A percentile compares a stretch with the other conserved stretches of the same genome.
phyloP scores from a whole-genome alignment of 2,329 filamentous ascomycete genomes.

The Colletotrichum euphorbiae region DNA sequence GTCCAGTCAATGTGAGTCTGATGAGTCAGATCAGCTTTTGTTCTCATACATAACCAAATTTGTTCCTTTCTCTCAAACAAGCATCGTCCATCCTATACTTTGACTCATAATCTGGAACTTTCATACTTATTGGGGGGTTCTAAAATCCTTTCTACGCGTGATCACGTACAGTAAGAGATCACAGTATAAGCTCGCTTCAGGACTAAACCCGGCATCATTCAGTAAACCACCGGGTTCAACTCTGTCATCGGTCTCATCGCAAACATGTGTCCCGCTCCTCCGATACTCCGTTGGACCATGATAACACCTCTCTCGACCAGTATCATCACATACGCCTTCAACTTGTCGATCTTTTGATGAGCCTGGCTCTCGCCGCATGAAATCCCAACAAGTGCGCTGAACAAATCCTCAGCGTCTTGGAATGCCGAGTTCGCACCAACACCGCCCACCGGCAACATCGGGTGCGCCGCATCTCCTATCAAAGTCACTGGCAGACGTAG shows the following conservation, averaged over 20 bases:
- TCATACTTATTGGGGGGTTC: too few relatives aligned
- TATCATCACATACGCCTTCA: constrained; percentile 12
- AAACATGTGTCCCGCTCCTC: constrained; percentile 17
- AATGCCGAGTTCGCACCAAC: constrained; percentile 35
- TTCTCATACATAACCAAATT: background rate
- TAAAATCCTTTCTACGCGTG: too few relatives aligned
- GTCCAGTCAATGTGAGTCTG: background rate
- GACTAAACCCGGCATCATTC: background rate
- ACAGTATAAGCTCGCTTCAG: too few relatives aligned
- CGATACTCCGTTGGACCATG: constrained; percentile 9
- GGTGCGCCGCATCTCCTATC: constrained; percentile 38
- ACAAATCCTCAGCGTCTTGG: constrained; percentile 28
- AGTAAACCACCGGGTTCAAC: background rate
- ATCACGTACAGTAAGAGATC: too few relatives aligned
- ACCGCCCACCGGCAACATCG: constrained; percentile 32
- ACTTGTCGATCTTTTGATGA: background rate
- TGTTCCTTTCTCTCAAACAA: too few relatives aligned
- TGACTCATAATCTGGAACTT: too few relatives aligned
- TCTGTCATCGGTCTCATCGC: constrained; percentile 28
- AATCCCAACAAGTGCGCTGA: background rate
- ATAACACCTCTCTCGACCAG: constrained; percentile 15
- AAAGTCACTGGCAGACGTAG: constrained; percentile 15
- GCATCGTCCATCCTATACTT: too few relatives aligned
- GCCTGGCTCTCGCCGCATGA: too few relatives aligned
- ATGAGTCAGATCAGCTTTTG: background rate